A percentile compares a stretch with the other conserved stretches of the same genome.
These are phyloP conservation scores for Leptomonas pyrrhocoris DNA, from an alignment of 208 protist genomes.

Conservation along the genomic window DNA sequence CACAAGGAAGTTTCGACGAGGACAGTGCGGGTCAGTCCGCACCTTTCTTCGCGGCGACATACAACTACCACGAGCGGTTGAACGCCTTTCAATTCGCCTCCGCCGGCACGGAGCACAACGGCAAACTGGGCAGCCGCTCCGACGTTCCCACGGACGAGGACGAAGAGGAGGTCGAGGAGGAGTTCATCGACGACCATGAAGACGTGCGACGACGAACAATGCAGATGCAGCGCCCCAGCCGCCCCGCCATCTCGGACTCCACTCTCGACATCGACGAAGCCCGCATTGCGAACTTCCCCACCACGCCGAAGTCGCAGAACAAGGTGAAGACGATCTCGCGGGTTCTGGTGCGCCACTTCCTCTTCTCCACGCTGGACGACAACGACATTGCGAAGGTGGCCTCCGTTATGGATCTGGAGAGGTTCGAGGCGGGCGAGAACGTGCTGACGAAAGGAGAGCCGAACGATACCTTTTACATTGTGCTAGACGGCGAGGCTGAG, in stretches of 20 bases:
- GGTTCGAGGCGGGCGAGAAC: constrained; percentile 33
- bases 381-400: constrained; percentile 54
- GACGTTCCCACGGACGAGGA: constrained; percentile 4
- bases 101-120: not conserved
- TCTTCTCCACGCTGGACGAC: constrained; percentile 82
- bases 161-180: constrained; percentile 20
- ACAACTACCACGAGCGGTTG: constrained; percentile 27
- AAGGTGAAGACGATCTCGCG: constrained; percentile 58
- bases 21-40: not conserved
- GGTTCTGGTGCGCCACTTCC: constrained; percentile 64
- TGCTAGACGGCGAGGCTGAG: constrained; percentile 61
- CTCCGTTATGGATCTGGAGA: constrained; percentile 62
- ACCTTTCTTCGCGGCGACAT: not conserved
- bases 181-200: constrained; percentile 51
- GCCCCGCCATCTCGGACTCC: constrained; percentile 52
- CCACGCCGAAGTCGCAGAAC: constrained; percentile 63
- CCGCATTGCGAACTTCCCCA: constrained; percentile 43
- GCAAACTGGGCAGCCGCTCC: not conserved
- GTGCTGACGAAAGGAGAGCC: constrained; percentile 40
- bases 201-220: constrained; percentile 44
- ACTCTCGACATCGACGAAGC: constrained; percentile 52
- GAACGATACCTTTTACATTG: constrained; percentile 68
- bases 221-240: constrained; percentile 56
- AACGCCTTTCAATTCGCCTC: constrained; percentile 44
- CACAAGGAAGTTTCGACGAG: not conserved